Base-by-base conservation (phyloP, 495 filamentous ascomycete species). In the Amphirosellinia nigrospora region DNA sequence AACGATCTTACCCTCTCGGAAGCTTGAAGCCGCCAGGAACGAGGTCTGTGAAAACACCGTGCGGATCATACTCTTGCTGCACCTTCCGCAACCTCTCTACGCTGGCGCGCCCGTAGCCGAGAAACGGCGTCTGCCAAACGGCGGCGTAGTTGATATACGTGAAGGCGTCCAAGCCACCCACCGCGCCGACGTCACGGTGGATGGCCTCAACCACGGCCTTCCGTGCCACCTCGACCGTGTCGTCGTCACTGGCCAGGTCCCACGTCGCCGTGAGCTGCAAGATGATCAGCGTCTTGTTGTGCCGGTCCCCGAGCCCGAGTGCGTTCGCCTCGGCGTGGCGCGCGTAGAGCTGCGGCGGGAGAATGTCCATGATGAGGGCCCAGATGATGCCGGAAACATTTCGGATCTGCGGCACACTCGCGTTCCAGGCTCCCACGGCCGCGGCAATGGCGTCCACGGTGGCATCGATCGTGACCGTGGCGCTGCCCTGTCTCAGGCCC, bases 61-160 rank as follows among this genome's bases (percentile, higher is more conserved):
- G 30, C 0, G 82, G 82, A 71, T 87, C 86, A 66, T 85, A 86
- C 72, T 79, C 78, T 66, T 71, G 64, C 1, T 73, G 74, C 32
- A 83, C 73, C 32, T 68, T 41, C 16, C 69, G 53, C 65, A 88
- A 66, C 21, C 66, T 74, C 64, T 72, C 60, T n/a, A 82, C 53
- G 63, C 77, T 86, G n/a, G 75, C 74, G n/a, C 66, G 70, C 0
- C 85, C 85, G 71, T 86, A 87, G 5, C 84, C 76, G 0, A 64
- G 64, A 28, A 87, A 78, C 4, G 81, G 78, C 41, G 79, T 71
- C 74, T 86, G 85, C 23, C 67, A 72, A 0, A 39, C 56, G 28
- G 74, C 76, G 4, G 82, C 82, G 65, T 86, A 79, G 48, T 82
- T 81, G 9, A 75, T 30, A 61, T 78, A 80, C 2, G 70, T n/a